A percentile compares a stretch with the other conserved stretches of the same genome.
Evolutionary conservation across 768 basidiomycete species (phyloP).

Genomic region (Leccinellum albellum): DNA sequence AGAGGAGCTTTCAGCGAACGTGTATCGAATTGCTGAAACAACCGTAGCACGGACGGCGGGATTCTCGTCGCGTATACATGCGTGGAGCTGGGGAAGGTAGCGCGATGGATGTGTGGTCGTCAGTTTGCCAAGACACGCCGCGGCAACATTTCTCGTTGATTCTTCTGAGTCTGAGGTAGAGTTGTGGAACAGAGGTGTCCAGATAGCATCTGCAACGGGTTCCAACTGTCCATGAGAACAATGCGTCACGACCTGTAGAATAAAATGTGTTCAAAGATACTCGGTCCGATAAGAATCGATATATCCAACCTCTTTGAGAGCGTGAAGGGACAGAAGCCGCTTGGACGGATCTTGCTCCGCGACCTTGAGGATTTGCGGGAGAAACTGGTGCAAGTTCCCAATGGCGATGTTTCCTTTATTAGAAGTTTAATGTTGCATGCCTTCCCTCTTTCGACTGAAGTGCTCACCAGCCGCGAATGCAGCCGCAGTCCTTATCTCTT

Average conservation of each 20-base stretch:
- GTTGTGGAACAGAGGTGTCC: slow-evolving; percentile 89
- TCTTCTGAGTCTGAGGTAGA: slow-evolving; percentile 83
- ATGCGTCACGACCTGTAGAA: slow-evolving; percentile 79
- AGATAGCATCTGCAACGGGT: slow-evolving; percentile 81
- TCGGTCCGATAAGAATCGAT: neutral
- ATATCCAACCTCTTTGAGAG: slow-evolving; percentile 77
- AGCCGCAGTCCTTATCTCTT: slow-evolving; percentile 86
- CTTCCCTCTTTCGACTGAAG: neutral
- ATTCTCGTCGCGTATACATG: slow-evolving; percentile 63
- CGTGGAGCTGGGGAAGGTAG: slow-evolving; percentile 91
- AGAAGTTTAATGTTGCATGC: neutral
- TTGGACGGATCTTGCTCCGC: slow-evolving; percentile 73
- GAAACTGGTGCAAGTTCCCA: slow-evolving; percentile 83
- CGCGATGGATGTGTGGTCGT: slow-evolving; percentile 87
- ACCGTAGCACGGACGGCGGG: slow-evolving; percentile 81
- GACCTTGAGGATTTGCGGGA: slow-evolving; percentile 79
- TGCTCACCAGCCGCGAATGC: slow-evolving; percentile 85
- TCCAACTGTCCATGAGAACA: slow-evolving; percentile 83
- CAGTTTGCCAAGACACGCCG: slow-evolving; percentile 93
- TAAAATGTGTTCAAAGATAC: neutral
- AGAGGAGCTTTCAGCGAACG: slow-evolving; percentile 81
- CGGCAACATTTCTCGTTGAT: slow-evolving; percentile 89
- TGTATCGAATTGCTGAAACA: slow-evolving; percentile 86
- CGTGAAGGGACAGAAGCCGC: slow-evolving; percentile 82
- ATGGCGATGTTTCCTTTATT: slow-evolving; percentile 89